phyloP scores from a whole-genome alignment of 2,329 filamentous ascomycete species.

The Metarhizium humberi region DNA sequence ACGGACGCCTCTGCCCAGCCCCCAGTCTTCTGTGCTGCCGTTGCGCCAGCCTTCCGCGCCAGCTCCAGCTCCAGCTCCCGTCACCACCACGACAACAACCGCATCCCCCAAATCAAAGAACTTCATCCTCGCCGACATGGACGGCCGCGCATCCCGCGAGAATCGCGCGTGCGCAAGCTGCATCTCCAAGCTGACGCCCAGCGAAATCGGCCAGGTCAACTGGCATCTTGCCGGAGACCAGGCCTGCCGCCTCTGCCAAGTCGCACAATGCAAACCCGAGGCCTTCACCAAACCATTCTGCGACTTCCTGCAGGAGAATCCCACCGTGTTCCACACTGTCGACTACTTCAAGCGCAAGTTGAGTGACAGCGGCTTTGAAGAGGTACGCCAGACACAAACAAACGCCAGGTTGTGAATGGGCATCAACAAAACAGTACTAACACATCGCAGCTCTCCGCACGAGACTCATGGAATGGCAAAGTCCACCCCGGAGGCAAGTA shows the following conservation, averaged over 20 bases:
- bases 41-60: constrained; percentile 29
- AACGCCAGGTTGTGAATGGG: not conserved
- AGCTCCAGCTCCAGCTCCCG: constrained; percentile 12
- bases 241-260: constrained; percentile 27
- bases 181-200: constrained; percentile 23
- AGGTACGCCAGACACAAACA: constrained; percentile 36
- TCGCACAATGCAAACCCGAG: constrained; percentile 40
- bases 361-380: constrained; percentile 60
- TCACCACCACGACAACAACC: constrained; percentile 4
- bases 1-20: constrained; percentile 33
- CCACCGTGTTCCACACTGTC: constrained; percentile 88
- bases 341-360: constrained; percentile 68
- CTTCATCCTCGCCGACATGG: constrained; percentile 39
- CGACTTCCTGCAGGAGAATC: constrained; percentile 80
- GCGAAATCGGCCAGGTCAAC: constrained; percentile 21
- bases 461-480: constrained; percentile 65
- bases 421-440: not conserved
- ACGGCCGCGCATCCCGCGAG: constrained; percentile 22
- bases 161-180: constrained; percentile 29
- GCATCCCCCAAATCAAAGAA: constrained; percentile 20
- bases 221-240: constrained; percentile 17
- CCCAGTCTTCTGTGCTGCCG: constrained; percentile 34
- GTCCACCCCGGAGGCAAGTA: constrained; percentile 79
- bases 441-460: constrained; percentile 54
- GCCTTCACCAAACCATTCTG: constrained; percentile 77